Percentiles rank a stretch among this genome's conserved stretches.
phyloP scores from a whole-genome alignment of 768 basidiomycete species.

The Lentinula lateritia region DNA sequence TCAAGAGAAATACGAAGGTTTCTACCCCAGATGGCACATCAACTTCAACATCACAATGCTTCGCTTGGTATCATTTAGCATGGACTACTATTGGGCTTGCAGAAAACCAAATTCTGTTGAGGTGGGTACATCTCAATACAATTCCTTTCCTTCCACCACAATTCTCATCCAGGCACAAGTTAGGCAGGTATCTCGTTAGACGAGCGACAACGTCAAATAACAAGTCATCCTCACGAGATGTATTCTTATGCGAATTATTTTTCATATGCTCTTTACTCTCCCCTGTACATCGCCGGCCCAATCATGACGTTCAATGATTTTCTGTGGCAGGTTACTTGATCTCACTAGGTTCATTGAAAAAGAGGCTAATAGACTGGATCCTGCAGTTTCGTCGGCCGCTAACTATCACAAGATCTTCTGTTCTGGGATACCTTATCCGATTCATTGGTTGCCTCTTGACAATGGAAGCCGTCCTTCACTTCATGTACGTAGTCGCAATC shows the following conservation, averaged over 20 bases:
- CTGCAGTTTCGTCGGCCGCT: constrained; percentile 58
- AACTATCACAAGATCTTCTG: constrained; percentile 30
- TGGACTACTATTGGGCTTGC: constrained; percentile 90
- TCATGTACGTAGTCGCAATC: constrained; percentile 95
- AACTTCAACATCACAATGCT: constrained; percentile 96
- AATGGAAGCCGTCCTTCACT: constrained; percentile 91
- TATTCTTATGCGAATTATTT: constrained; percentile 75
- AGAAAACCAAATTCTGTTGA: constrained; percentile 28
- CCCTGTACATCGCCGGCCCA: constrained; percentile 93
- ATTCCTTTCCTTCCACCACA: neutral
- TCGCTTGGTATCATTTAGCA: constrained; percentile 84
- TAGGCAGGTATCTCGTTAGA: constrained; percentile 19
- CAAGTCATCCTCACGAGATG: constrained; percentile 46
- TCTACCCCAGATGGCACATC: constrained; percentile 90
- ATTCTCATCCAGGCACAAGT: neutral
- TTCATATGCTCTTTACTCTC: constrained; percentile 85
- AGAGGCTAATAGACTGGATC: no score
- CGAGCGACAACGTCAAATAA: constrained; percentile 57
- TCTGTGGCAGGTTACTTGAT: constrained; percentile 72
- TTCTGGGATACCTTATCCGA: constrained; percentile 58
- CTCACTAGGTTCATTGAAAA: no score
- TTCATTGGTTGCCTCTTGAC: constrained; percentile 68
- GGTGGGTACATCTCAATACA: constrained; percentile 21
- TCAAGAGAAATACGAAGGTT: constrained; percentile 64
- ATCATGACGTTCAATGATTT: constrained; percentile 97